phyloP scores from a whole-genome alignment of 805 yeast species.

The Candida ovalis region DNA sequence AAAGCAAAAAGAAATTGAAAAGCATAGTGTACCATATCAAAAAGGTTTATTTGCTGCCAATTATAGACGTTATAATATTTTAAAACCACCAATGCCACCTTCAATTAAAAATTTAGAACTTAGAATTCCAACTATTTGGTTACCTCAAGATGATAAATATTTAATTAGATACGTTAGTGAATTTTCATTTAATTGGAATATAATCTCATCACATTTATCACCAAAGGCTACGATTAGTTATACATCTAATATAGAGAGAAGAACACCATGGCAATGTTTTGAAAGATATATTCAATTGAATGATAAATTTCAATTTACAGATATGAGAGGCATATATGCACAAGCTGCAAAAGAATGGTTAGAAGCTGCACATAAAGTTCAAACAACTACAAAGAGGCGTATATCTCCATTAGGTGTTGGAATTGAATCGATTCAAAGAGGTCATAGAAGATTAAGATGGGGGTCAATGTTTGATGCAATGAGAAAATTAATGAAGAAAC shows the following conservation, averaged over 20 bases:
- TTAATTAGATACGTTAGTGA: slow-evolving; percentile 80
- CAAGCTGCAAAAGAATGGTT: slow-evolving; percentile 86
- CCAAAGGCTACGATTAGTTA: slow-evolving; percentile 65
- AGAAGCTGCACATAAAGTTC: slow-evolving; percentile 86
- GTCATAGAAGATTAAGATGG: slow-evolving; percentile 89
- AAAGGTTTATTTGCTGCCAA: slow-evolving; percentile 55
- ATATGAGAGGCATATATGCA: slow-evolving; percentile 84
- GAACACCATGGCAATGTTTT: slow-evolving; percentile 99
- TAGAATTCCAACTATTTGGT: slow-evolving; percentile 92
- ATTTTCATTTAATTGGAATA: slow-evolving; percentile 89
- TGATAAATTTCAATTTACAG: slow-evolving; percentile 81
- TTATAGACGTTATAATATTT: slow-evolving; percentile 53
- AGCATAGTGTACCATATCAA: slow-evolving; percentile 37
- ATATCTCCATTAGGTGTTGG: slow-evolving; percentile 94
- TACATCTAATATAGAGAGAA: slow-evolving; percentile 83
- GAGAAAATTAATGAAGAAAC: slow-evolving; percentile 81
- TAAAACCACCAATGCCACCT: slow-evolving; percentile 93
- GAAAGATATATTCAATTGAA: slow-evolving; percentile 92
- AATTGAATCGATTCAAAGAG: slow-evolving; percentile 86
- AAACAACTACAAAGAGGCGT: slow-evolving; percentile 81
- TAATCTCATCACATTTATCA: slow-evolving; percentile 77
- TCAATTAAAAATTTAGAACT: slow-evolving; percentile 71
- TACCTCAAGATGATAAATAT: slow-evolving; percentile 86
- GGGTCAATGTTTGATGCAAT: slow-evolving; percentile 96
- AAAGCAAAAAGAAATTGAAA: slow-evolving; percentile 41